Evolutionary conservation across 495 filamentous ascomycete genomes (phyloP), one percentile per base, ranked within the genome.

Genomic region (Neurospora tetrasperma): DNA sequence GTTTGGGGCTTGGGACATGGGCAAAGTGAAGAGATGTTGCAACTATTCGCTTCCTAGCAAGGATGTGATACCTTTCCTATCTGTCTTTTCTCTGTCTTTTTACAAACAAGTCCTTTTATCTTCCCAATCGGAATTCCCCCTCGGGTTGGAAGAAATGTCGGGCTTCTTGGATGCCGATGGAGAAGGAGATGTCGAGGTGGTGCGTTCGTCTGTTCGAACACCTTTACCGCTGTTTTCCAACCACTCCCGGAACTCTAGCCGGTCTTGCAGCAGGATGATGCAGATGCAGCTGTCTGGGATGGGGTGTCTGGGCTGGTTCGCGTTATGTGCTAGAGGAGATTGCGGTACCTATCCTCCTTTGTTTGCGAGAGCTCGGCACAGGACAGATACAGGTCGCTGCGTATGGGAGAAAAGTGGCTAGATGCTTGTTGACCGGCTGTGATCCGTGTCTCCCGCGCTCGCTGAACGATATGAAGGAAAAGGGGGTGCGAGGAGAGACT

Each of bases 371-470:
- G 54, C 54, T 66, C 54, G 54, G 27, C 54, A 27, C 54, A 66
- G 54, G 27, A 66, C 54, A 35, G 54, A 66, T 14, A 66, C 54
- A 66, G 54, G 54, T 66, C 54, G 54, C 14, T 66, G 54, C 27
- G 31, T 66, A 66, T 66, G 54, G 54, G 23, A 23, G 48, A 66
- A 16, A 66, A 38, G 23, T 66, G 54, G 54, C 54, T 38, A 38
- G 54, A 66, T 66, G 54, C 54, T 66, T 66, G 27, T 66, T 66
- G 54, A 66, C 54, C 54, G 54, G 54, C 54, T 66, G 54, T 66
- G 54, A 66, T 35, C 27, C 35, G 54, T 35, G 54, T 66, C 54
- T 66, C 54, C 54, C 54, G 54, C 54, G 54, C 54, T 66, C 39
- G 39, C 54, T 38, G 54, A 38, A 66, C 14, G 54, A 66, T 59